Percentiles rank a stretch among this genome's conserved stretches.
phyloP scores from a whole-genome alignment of 352 stramenopile species.

The Phytophthora fragariaefolia region DNA sequence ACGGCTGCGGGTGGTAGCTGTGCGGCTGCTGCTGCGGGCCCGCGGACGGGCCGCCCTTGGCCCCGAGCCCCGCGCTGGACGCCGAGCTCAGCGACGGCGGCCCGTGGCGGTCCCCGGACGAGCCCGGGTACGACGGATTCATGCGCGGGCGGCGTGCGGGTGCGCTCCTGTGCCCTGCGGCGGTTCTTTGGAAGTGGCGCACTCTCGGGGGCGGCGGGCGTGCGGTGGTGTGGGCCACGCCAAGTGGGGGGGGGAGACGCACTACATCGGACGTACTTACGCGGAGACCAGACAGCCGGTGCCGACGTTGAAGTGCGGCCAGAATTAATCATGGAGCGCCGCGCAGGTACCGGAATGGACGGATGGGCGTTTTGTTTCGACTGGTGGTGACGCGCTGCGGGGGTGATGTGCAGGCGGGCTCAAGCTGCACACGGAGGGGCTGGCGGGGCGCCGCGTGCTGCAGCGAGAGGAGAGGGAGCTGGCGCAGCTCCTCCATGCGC shows the following conservation, averaged over 20 bases:
- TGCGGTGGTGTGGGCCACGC: conserved; percentile 3
- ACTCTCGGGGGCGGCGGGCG: too few species aligned
- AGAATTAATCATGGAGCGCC: conserved; percentile 27
- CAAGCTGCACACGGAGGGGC: conserved; percentile 34
- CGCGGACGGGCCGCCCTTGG: conserved; percentile 48
- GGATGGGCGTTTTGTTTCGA: too few species aligned
- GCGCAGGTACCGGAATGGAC: too few species aligned
- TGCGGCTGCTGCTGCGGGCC: conserved; percentile 41
- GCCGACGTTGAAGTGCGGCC: neutral
- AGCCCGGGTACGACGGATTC: conserved; percentile 82
- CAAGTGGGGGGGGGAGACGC: too few species aligned
- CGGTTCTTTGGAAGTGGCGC: conserved; percentile 27
- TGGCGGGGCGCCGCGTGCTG: conserved; percentile 29
- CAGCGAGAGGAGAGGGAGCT: conserved; percentile 37
- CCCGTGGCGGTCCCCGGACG: conserved; percentile 71
- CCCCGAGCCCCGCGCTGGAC: conserved; percentile 39
- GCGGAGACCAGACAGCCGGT: neutral
- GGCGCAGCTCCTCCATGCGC: conserved; percentile 34
- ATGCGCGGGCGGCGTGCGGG: conserved; percentile 34
- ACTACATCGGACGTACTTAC: neutral
- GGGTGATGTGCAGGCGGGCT: conserved; percentile 31
- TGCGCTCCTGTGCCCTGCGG: conserved; percentile 22
- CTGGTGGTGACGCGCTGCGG: too few species aligned
- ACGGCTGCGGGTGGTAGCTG: conserved; percentile 71
- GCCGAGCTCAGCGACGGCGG: conserved; percentile 46